Evolutionary conservation across 495 filamentous ascomycete species (phyloP), one percentile per base, ranked within the genome.

Genomic region (Hypoxylon fuscum): DNA sequence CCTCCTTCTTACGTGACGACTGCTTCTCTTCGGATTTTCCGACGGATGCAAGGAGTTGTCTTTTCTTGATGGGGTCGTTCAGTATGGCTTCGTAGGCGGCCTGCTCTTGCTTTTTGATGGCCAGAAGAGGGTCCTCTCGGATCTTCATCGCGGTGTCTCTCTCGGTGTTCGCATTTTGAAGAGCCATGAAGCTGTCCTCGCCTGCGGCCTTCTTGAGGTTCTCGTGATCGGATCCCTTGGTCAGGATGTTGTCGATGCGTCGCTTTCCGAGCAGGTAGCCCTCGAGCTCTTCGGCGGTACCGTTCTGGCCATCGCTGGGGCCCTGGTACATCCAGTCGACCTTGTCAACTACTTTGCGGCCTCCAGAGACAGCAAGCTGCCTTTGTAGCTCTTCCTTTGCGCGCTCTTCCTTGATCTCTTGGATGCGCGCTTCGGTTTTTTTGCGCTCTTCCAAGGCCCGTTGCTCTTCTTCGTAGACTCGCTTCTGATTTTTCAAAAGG

Each of bases 301-400:
- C 91, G 17, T 81, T 84, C 63, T 89, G 87, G 21, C 90, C 91
- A 62, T 85, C 87, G 31, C 89, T 88, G 7, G 95, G 92, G 1
- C 93, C 95, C 64, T 86, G 81, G 76, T 98, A 98, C 91, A 98
- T 96, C 90, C 96, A 98, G 68, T 98, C 94, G 15, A 98, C 95
- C 10, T 92, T 85, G 60, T 92, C 87, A 1, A 87, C 70, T 29
- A 85, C 83, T 55, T 86, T 89, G 55, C 83, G 82, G 14, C 93
- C 92, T 27, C 96, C 96, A 10, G 92, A 89, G 34, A 89, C 88
- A 76, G 97, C 96, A 54, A 96, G 92, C 40, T 96, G 85, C 40
- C 87, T 86, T 69, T 96, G 90, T 1, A 98, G 87, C 69, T 97
- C 95, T 70, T 96, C 90, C 60, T 96, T 90, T 54, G 88, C 85